A percentile compares a stretch with the other conserved stretches of the same genome.
phyloP scores from a whole-genome alignment of 768 basidiomycete genomes.

The Russula ochroleuca region DNA sequence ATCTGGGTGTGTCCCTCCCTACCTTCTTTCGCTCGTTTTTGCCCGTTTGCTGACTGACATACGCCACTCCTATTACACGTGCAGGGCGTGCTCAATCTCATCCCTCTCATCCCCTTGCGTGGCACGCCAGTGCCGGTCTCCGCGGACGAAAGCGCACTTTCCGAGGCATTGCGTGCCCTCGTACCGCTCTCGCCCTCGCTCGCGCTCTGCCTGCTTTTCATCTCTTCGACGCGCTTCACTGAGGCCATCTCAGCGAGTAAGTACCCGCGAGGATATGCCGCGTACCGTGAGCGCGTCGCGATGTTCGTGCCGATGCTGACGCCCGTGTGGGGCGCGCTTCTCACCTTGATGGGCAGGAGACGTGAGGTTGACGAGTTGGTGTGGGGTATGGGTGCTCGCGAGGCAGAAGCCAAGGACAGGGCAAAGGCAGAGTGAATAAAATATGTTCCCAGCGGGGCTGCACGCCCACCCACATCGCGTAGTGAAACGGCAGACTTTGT shows the following conservation, averaged over 20 bases:
- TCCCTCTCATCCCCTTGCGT: constrained; percentile 53
- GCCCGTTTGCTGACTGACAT: not conserved
- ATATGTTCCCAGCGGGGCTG: not conserved
- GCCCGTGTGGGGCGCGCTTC: constrained; percentile 40
- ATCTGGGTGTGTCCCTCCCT: constrained; percentile 58
- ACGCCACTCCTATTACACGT: too few species aligned
- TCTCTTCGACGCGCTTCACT: constrained; percentile 71
- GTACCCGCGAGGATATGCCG: constrained; percentile 63
- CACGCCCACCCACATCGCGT: not conserved
- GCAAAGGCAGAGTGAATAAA: constrained; percentile 24
- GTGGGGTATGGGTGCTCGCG: constrained; percentile 35
- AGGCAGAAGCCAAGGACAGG: constrained; percentile 30
- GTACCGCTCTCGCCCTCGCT: constrained; percentile 52
- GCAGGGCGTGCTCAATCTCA: constrained; percentile 63
- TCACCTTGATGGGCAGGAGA: constrained; percentile 39
- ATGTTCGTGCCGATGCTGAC: constrained; percentile 66
- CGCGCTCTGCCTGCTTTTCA: constrained; percentile 65
- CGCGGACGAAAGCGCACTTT: constrained; percentile 29
- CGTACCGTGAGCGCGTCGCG: constrained; percentile 72
- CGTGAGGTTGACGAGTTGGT: constrained; percentile 40
- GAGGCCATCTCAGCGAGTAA: constrained; percentile 76
- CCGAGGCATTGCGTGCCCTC: constrained; percentile 31
- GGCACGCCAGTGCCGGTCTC: constrained; percentile 12
- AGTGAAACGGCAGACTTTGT: not conserved
- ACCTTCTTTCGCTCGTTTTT: not conserved